These are phyloP conservation scores for Gossypium schwendimanii DNA, from an alignment of 441 rosid species.

Conservation along the genomic window DNA sequence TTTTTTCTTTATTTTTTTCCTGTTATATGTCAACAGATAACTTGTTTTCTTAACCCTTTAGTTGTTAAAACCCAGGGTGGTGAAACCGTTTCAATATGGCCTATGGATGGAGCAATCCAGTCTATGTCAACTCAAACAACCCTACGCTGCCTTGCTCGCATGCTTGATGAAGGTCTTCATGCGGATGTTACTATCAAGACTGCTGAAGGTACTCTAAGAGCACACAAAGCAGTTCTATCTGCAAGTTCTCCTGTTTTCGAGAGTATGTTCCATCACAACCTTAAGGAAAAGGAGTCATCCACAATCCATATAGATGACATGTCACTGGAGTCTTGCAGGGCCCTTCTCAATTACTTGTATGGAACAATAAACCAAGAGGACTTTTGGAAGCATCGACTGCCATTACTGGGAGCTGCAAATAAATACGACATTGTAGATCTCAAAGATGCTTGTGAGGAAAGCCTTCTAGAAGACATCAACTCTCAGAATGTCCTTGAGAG, in stretches of 20 bases:
- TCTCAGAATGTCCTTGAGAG: constrained; percentile 76
- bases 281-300: constrained; percentile 83
- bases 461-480: constrained; percentile 81
- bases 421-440: constrained; percentile 66
- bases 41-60: neutral
- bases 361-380: constrained; percentile 70
- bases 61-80: constrained; percentile 43
- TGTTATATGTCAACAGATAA: neutral
- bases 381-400: constrained; percentile 80
- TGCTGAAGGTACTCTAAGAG: constrained; percentile 60
- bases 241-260: constrained; percentile 82
- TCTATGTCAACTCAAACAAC: constrained; percentile 49
- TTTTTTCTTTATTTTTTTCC: neutral
- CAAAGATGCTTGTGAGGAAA: constrained; percentile 76
- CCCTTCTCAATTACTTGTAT: constrained; percentile 65
- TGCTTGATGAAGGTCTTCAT: constrained; percentile 71
- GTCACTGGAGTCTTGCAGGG: constrained; percentile 68
- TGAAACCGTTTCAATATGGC: constrained; percentile 63
- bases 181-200: constrained; percentile 72
- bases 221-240: constrained; percentile 79
- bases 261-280: constrained; percentile 85
- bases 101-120: constrained; percentile 57
- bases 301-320: constrained; percentile 72
- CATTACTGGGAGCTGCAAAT: constrained; percentile 76
- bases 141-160: constrained; percentile 68